phyloP scores from a whole-genome alignment of 2,329 filamentous ascomycete species.

The Aaosphaeria pasadenensis region DNA sequence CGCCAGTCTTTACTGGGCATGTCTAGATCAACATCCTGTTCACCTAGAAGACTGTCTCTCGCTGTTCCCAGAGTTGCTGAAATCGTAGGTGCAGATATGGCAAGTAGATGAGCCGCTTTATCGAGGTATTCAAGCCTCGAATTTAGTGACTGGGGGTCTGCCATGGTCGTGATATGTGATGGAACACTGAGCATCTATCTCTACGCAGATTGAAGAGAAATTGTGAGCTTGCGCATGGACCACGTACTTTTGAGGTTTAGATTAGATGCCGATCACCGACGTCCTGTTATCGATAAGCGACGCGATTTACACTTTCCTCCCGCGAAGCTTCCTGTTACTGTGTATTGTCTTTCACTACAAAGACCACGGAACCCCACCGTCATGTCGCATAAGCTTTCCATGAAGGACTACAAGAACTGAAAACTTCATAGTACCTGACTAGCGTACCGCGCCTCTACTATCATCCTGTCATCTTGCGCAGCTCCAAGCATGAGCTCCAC shows the following conservation, averaged over 20 bases:
- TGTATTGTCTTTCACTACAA: no score
- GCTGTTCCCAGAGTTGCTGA: slow-evolving; percentile 30
- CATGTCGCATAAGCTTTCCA: neutral
- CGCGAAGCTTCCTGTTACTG: no score
- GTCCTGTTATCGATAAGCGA: no score
- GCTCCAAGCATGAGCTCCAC: slow-evolving; percentile 20
- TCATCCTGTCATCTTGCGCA: neutral
- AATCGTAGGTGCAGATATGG: slow-evolving; percentile 28
- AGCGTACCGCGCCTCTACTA: no score
- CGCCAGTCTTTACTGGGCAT: slow-evolving; percentile 25
- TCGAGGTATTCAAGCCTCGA: slow-evolving; percentile 30
- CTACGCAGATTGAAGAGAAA: no score
- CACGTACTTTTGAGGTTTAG: no score
- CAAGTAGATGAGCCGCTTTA: slow-evolving; percentile 30
- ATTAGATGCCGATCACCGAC: no score
- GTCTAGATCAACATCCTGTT: slow-evolving; percentile 25
- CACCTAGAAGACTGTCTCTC: slow-evolving; percentile 18
- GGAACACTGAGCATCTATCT: no score
- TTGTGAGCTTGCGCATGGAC: no score
- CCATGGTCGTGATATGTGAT: neutral
- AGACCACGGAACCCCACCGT: no score
- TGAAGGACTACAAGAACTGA: neutral
- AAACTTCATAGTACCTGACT: neutral
- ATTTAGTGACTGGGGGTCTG: neutral
- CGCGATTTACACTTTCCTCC: no score